Evolutionary conservation across 768 basidiomycete genomes (phyloP).

Genomic region (Leccinum disarticulatum): DNA sequence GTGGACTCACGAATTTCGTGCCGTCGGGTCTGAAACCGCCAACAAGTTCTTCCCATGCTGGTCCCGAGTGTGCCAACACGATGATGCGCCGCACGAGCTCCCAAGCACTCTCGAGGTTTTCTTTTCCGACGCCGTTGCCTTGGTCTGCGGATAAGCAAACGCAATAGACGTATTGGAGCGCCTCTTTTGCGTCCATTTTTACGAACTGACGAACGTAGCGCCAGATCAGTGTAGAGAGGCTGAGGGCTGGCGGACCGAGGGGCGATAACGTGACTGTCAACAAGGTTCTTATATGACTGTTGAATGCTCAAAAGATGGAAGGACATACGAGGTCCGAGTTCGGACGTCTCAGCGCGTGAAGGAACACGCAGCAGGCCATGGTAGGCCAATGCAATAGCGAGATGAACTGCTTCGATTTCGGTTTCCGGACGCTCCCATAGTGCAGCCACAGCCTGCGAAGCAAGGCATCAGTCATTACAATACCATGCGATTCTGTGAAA

Average conservation of each 20-base stretch:
- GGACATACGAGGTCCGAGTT: conserved; percentile 75
- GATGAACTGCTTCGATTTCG: conserved; percentile 91
- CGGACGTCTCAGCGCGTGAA: conserved; percentile 75
- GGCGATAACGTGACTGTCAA: conserved; percentile 65
- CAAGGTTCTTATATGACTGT: background rate
- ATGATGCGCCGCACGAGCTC: conserved; percentile 78
- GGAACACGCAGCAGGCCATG: conserved; percentile 90
- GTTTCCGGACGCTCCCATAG: conserved; percentile 85
- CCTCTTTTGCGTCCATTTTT: conserved; percentile 90
- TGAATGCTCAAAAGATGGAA: background rate
- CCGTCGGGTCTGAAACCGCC: conserved; percentile 92
- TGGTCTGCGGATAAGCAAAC: conserved; percentile 79
- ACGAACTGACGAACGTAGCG: conserved; percentile 92
- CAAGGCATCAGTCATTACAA: conserved; percentile 1
- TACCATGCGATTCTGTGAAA: background rate
- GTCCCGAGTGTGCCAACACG: conserved; percentile 72
- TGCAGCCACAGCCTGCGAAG: conserved; percentile 77
- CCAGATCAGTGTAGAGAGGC: conserved; percentile 84
- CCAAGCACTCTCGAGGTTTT: conserved; percentile 82
- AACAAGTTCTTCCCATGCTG: conserved; percentile 89
- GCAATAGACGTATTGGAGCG: conserved; percentile 92
- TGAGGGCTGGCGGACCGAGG: conserved; percentile 68
- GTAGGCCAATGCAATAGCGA: conserved; percentile 89
- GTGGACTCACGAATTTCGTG: conserved; percentile 72
- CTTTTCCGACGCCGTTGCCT: conserved; percentile 66